Conservation (phyloP, 176 grass and related monocot species). For the Triticum timopheevii region DNA sequence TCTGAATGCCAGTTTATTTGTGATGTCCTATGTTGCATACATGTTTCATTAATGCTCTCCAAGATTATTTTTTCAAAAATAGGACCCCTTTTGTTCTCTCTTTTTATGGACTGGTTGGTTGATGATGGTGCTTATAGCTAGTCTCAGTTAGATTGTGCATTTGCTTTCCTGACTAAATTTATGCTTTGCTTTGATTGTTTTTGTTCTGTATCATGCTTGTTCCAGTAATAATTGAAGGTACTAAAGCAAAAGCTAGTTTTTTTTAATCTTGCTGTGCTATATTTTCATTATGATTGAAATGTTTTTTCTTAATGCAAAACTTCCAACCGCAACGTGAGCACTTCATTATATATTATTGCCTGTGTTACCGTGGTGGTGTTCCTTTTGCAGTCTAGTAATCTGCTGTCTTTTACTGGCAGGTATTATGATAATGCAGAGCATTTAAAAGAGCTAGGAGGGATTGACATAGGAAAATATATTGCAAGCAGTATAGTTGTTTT, state of each 20-base stretch:
- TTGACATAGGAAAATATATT: constrained; percentile 85
- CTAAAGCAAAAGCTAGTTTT: constrained; percentile 1
- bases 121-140: not conserved
- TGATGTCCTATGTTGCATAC: constrained; percentile 2
- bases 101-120: not conserved
- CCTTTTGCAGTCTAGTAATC: constrained; percentile 25
- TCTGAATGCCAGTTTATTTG: not conserved
- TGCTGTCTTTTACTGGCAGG: constrained; percentile 46
- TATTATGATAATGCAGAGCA: constrained; percentile 76
- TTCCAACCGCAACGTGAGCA: not conserved
- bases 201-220: not conserved
- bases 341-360: not conserved
- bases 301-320: constrained; percentile 1
- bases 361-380: constrained; percentile 18
- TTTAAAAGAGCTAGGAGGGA: constrained; percentile 64
- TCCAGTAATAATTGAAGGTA: not conserved
- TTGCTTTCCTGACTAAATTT: constrained; percentile 4
- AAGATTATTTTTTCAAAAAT: constrained; percentile 10
- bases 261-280: constrained; percentile 30
- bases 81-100: constrained; percentile 17
- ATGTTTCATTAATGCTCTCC: not conserved
- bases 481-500: constrained; percentile 92
- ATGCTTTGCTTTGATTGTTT: constrained; percentile 25
- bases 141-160: constrained; percentile 25
- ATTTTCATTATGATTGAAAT: constrained; percentile 15